Base-by-base conservation (phyloP, 2,329 filamentous ascomycete genomes). In the Exophiala alcalophila region DNA sequence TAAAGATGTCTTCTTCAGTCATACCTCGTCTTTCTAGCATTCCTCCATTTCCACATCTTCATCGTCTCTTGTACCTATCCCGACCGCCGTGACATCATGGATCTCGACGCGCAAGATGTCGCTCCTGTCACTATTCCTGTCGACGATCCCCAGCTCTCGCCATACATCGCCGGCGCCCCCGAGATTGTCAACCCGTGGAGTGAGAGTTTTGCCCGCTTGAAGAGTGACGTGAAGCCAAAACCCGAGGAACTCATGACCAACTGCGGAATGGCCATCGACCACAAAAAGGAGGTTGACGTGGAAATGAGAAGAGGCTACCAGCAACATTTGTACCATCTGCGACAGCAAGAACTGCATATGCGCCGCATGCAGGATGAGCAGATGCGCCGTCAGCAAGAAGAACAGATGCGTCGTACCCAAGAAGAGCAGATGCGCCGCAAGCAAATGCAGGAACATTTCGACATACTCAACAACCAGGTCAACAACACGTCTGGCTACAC, bases 161-260 rank as follows among this genome's bases (percentile, higher is more conserved):
- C 29, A 11, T 11, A 11, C n/a, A n/a, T 18, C 15, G 11, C 5
- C 29, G 11, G n/a, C 16, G 18, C n/a, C 29, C 29, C 10, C n/a
- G 29, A 20, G 18, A 15, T 27, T 11, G 14, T 20, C 34, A 28
- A 35, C 19, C n/a, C 27, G 5, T 44, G 30, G 41, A 16, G 12
- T 21, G 16, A 33, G 11, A 23, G 28, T 10, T 26, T 38, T 16
- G 16, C 34, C 33, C 15, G 35, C 30, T 16, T 42, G 7, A 32
- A 20, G 16, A n/a, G n/a, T n/a, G 31, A 38, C 12, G 21, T 11
- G 29, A 31, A n/a, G 23, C 14, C 14, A 11, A 44, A 15, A 9
- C 33, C 41, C 11, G 41, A 44, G 20, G 33, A 44, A 9, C 6
- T 27, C 27, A 44, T 44, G 41, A 16, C 11, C 14, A 38, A 44